Percentiles rank a stretch among this genome's conserved stretches.
Conservation (phyloP, 768 basidiomycete genomes). For the Boletellus ananas region DNA sequence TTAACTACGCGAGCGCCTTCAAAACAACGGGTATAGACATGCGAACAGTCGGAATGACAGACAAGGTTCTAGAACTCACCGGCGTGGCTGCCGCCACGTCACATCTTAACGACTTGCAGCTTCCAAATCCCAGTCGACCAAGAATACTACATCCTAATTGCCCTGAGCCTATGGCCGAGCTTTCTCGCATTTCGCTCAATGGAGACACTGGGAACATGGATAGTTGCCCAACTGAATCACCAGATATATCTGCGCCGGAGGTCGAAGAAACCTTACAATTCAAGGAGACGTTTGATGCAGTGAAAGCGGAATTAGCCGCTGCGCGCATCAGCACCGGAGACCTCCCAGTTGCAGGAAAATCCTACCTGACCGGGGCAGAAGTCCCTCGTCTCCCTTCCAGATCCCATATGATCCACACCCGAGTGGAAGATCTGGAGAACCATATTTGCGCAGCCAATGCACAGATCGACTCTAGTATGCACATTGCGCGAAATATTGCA, state of each 20-base stretch:
- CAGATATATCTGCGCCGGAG: conserved; percentile 47
- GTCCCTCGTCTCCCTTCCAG: conserved; percentile 39
- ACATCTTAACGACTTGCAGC: conserved; percentile 67
- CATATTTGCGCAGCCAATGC: conserved; percentile 50
- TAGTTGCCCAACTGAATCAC: conserved; percentile 11
- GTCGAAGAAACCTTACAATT: conserved; percentile 62
- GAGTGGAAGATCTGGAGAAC: conserved; percentile 62
- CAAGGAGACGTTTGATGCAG: conserved; percentile 79
- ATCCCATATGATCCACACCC: conserved; percentile 52
- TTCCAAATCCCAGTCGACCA: conserved; percentile 21
- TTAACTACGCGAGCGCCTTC: conserved; percentile 95
- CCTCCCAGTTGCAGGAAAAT: conserved; percentile 10
- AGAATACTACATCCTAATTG: conserved; percentile 34
- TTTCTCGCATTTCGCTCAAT: conserved; percentile 20
- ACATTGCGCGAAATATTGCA: conserved; percentile 75
- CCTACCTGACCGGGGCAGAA: conserved; percentile 23
- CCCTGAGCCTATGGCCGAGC: conserved; percentile 36
- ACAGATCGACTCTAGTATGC: conserved; percentile 65
- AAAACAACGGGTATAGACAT: conserved; percentile 80
- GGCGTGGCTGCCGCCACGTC: conserved; percentile 85
- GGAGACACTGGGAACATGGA: conserved; percentile 31
- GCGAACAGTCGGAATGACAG: conserved; percentile 67
- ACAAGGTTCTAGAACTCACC: conserved; percentile 68
- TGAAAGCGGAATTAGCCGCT: conserved; percentile 79
- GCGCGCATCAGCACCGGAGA: conserved; percentile 35